Evolutionary conservation across 1,139 yeast species (phyloP).

Genomic region (Kurtzmaniella quercitrusa): DNA sequence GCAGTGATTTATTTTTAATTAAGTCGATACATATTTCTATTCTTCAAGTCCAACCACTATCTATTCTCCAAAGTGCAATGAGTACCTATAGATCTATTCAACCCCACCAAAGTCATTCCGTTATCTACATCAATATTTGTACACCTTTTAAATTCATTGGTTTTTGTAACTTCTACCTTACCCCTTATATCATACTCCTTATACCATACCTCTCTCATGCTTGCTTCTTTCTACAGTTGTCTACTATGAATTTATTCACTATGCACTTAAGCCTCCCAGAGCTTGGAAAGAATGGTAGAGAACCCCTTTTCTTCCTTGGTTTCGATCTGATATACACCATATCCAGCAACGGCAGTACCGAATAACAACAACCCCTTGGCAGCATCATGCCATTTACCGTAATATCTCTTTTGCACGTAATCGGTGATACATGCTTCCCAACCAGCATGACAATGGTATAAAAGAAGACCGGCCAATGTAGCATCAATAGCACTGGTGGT

Average conservation of each 20-base stretch:
- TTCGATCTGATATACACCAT: slow-evolving; percentile 81
- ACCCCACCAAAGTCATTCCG: too few relatives aligned
- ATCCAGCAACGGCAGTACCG: slow-evolving; percentile 70
- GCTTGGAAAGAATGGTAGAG: slow-evolving; percentile 28
- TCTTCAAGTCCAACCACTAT: too few relatives aligned
- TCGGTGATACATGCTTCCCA: slow-evolving; percentile 76
- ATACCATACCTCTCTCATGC: too few relatives aligned
- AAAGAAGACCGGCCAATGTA: slow-evolving; percentile 47
- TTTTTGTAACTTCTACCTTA: too few relatives aligned
- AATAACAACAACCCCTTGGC: slow-evolving; percentile 63
- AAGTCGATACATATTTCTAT: too few relatives aligned
- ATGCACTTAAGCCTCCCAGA: slow-evolving; percentile 33
- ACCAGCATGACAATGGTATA: slow-evolving; percentile 67
- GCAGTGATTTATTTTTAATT: too few relatives aligned
- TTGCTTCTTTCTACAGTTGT: too few relatives aligned
- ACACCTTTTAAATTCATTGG: too few relatives aligned
- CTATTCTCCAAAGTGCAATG: too few relatives aligned
- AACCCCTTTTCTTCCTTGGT: slow-evolving; percentile 48
- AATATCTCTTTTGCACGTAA: slow-evolving; percentile 74
- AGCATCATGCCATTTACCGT: slow-evolving; percentile 62
- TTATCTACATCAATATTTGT: too few relatives aligned
- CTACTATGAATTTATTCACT: slow-evolving; percentile 1
- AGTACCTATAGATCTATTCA: too few relatives aligned
- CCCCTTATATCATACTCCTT: too few relatives aligned
- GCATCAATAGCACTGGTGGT: slow-evolving; percentile 52